Percentiles rank a stretch among this genome's conserved stretches.
phyloP scores from a whole-genome alignment of 2,329 filamentous ascomycete species.

The Ophiostoma perfectum region DNA sequence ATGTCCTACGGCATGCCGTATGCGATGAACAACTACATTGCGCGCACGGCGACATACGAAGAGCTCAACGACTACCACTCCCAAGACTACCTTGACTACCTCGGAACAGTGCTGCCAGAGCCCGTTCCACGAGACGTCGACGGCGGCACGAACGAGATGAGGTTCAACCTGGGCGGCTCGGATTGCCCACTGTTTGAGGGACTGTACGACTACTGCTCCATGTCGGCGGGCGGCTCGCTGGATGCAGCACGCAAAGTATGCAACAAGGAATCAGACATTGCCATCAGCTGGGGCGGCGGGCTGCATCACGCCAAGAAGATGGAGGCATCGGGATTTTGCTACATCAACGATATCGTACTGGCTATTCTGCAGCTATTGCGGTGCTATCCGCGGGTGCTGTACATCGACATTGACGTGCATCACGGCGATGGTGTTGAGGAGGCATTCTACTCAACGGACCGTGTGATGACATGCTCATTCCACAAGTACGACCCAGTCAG shows the following conservation, averaged over 20 bases:
- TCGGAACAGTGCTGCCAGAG: slow-evolving; percentile 65
- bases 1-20: slow-evolving; percentile 93
- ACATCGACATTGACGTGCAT: slow-evolving; percentile 88
- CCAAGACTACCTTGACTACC: slow-evolving; percentile 83
- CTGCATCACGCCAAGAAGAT: slow-evolving; percentile 94
- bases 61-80: slow-evolving; percentile 85
- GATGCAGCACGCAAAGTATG: slow-evolving; percentile 87
- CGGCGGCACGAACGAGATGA: slow-evolving; percentile 48
- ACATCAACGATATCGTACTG: slow-evolving; percentile 97
- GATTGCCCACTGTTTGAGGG: slow-evolving; percentile 97
- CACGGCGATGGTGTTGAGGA: slow-evolving; percentile 83
- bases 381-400: slow-evolving; percentile 76
- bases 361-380: slow-evolving; percentile 84
- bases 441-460: slow-evolving; percentile 76
- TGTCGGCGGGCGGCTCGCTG: slow-evolving; percentile 85
- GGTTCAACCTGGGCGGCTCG: slow-evolving; percentile 81
- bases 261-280: slow-evolving; percentile 84
- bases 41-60: slow-evolving; percentile 77
- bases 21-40: slow-evolving; percentile 90
- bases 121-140: slow-evolving; percentile 61
- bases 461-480: slow-evolving; percentile 86
- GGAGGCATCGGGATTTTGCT: slow-evolving; percentile 94
- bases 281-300: slow-evolving; percentile 95
- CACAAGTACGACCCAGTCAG: slow-evolving; percentile 84
- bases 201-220: slow-evolving; percentile 87